Base-by-base conservation (phyloP, 78 protist genomes). In the Emiliania huxleyi region DNA sequence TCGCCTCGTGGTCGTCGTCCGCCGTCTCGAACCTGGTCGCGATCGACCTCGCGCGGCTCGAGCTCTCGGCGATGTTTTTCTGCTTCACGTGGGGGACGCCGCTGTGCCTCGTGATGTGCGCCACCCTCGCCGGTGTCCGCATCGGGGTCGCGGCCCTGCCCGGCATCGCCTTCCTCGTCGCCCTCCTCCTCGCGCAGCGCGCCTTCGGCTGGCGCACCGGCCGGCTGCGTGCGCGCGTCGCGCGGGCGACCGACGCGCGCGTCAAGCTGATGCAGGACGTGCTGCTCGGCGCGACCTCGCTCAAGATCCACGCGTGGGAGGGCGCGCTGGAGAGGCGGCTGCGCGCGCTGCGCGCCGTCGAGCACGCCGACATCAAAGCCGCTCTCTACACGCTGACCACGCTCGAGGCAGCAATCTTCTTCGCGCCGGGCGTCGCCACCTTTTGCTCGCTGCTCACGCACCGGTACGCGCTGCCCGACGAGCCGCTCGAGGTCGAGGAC, bases 221-320 rank as follows among this genome's bases (percentile, higher is more conserved):
- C 85, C 22, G 46, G 85, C 44, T 77, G 44, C 44, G 85, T 6
- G 2, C 15, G 35, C 85, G 46, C 85, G n/a, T 40, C n/a, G 85
- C 26, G 85, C n/a, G 25, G 18, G 35, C 6, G 85, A 77, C 85
- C 22, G 85, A 77, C 46, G 19, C 4, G 71, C 92, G 92, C 40
- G 83, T 90, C 29, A 56, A 83, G 79, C 6, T 35, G 45, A 84
- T 95, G 71, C 69, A 94, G 52, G 96, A 94, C 69, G 93, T 96
- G 26, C 92, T 95, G 56, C 71, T 45, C 33, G 85, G 91, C 40
- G 90, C 91, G 87, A 21, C 26, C 33, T 43, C 79, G n/a, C 43
- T 94, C 92, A 95, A 95, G 95, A 33, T 95, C 38, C 42, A 45
- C 87, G 94, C 90, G 45, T 95, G 95, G 96, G 95, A 95, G 69